phyloP scores from a whole-genome alignment of 2,329 filamentous ascomycete genomes.

The Phialemoniopsis sp. region DNA sequence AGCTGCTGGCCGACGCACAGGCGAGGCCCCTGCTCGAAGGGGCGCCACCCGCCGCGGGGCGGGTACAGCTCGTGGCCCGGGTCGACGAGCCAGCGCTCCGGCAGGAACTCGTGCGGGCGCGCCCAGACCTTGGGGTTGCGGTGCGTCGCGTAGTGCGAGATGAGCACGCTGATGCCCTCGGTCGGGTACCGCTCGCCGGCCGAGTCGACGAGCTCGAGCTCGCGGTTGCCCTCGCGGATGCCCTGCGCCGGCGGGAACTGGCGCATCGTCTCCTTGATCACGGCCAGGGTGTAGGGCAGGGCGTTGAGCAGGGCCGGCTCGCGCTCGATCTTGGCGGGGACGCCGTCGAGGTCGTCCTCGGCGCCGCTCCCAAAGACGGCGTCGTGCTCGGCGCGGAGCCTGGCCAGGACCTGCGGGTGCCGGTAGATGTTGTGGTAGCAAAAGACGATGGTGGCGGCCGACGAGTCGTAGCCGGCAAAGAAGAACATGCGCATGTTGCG shows the following conservation, averaged over 20 bases:
- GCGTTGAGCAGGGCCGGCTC: conserved; percentile 43
- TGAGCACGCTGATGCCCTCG: conserved; percentile 35
- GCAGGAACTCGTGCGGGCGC: conserved; percentile 38
- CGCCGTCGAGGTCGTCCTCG: conserved; percentile 18
- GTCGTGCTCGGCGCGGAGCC: conserved; percentile 40
- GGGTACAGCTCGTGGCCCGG: conserved; percentile 25
- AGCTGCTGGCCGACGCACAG: conserved; percentile 50
- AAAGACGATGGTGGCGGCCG: conserved; percentile 23
- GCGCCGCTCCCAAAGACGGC: conserved; percentile 35
- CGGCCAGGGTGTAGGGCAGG: conserved; percentile 47
- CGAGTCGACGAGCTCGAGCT: conserved; percentile 34
- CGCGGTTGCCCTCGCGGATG: conserved; percentile 29
- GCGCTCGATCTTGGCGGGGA: conserved; percentile 30
- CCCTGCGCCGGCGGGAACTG: conserved; percentile 46
- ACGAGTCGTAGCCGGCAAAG: conserved; percentile 35
- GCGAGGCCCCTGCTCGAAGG: conserved; percentile 50
- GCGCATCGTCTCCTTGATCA: conserved; percentile 51
- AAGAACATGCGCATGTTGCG: conserved; percentile 27
- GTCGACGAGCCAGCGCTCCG: conserved; percentile 38
- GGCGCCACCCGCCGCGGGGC: conserved; percentile 43
- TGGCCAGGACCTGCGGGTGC: conserved; percentile 20
- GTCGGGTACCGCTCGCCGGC: conserved; percentile 40
- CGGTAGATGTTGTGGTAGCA: conserved; percentile 21
- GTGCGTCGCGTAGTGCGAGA: conserved; percentile 30
- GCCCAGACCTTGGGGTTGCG: conserved; percentile 34